These are phyloP conservation scores for Dendrobium nobile DNA, from an alignment of 106 monocot species.

Conservation along the genomic window DNA sequence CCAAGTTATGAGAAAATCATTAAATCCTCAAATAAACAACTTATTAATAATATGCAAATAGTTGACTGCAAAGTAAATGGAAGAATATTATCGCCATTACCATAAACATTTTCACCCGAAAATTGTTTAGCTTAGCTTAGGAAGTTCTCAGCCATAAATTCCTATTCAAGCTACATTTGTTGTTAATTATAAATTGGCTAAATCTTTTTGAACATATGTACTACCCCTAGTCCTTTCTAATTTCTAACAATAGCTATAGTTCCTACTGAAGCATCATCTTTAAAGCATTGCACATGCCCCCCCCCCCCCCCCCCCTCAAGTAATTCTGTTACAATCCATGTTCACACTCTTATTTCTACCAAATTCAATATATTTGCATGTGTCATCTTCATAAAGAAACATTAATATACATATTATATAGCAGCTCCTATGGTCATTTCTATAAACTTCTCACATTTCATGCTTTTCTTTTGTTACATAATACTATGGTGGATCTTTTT, in stretches of 20 bases:
- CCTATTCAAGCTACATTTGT: slow-evolving; percentile 1
- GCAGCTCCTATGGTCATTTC: neutral
- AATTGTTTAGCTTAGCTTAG: neutral
- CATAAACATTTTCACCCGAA: too few relatives aligned
- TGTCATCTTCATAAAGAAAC: neutral
- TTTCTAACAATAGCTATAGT: neutral
- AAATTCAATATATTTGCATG: neutral
- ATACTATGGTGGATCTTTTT: neutral
- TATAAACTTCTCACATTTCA: too few relatives aligned
- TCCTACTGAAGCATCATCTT: neutral
- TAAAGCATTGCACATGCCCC: too few relatives aligned
- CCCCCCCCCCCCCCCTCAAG: neutral
- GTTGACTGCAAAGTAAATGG: neutral
- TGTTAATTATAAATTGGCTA: neutral
- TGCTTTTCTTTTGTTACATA: too few relatives aligned
- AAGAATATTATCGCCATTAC: neutral
- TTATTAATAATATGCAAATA: neutral
- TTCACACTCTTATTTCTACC: neutral
- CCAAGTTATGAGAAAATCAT: neutral
- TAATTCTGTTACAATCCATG: neutral
- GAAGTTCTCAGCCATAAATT: neutral
- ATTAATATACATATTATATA: neutral
- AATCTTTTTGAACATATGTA: neutral
- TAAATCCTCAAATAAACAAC: neutral
- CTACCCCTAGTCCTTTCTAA: neutral